phyloP scores from a whole-genome alignment of 306 rosid genomes.

The Pyrus bretschneideri region DNA sequence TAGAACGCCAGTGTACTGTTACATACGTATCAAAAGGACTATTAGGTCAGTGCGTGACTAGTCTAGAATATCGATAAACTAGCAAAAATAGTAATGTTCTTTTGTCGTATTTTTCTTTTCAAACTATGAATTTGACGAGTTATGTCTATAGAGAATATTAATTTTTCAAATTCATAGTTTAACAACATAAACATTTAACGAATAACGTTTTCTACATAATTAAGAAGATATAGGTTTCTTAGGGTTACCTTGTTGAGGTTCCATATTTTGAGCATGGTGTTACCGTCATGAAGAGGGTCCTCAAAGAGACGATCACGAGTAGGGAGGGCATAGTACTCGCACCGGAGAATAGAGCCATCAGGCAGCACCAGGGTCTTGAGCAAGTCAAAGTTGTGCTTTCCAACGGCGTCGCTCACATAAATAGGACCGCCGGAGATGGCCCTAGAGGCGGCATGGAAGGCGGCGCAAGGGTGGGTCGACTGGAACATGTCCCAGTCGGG shows the following conservation, averaged over 20 bases:
- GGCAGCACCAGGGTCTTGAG: constrained; percentile 68
- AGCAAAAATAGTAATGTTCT: no score
- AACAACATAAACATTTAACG: neutral
- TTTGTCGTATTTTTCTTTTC: no score
- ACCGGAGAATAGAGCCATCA: constrained; percentile 83
- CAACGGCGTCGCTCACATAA: constrained; percentile 72
- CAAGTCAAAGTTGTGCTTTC: constrained; percentile 72
- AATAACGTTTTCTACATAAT: no score
- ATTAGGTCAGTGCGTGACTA: neutral
- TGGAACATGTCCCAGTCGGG: constrained; percentile 99
- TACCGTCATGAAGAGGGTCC: constrained; percentile 88
- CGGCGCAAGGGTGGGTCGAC: constrained; percentile 87
- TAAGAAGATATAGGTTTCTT: neutral
- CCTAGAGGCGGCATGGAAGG: constrained; percentile 89
- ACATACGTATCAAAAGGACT: neutral
- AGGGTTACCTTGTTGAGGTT: constrained; percentile 70
- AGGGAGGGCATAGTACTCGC: constrained; percentile 76
- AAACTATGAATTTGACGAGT: no score
- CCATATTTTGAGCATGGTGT: constrained; percentile 94
- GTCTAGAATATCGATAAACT: no score
- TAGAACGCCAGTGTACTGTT: constrained; percentile 72
- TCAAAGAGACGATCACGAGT: constrained; percentile 72
- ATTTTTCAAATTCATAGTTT: neutral
- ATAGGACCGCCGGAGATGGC: constrained; percentile 97
- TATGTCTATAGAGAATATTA: neutral